Conservation (phyloP, 768 basidiomycete genomes). For the Amanita inopinata region DNA sequence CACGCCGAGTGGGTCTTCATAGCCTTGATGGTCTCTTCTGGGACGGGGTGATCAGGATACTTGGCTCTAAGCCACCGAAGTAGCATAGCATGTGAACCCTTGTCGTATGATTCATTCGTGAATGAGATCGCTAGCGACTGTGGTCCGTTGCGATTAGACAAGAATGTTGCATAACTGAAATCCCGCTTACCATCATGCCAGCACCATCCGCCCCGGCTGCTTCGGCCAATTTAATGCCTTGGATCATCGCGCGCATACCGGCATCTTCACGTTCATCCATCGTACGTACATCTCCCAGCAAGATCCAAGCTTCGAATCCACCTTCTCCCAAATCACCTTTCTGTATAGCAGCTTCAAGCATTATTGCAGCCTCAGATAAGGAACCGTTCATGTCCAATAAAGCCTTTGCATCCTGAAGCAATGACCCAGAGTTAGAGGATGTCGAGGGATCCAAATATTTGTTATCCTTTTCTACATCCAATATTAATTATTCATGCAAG, state of each 20-base stretch:
- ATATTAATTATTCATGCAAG: slow-evolving; percentile 1
- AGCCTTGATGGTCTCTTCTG: slow-evolving; percentile 46
- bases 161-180: neutral
- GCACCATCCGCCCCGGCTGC: slow-evolving; percentile 50
- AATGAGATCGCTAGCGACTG: slow-evolving; percentile 94
- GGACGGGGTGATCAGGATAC: slow-evolving; percentile 46
- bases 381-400: slow-evolving; percentile 76
- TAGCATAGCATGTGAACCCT: slow-evolving; percentile 77
- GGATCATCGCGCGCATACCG: slow-evolving; percentile 68
- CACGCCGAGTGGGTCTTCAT: slow-evolving; percentile 55
- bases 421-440: slow-evolving; percentile 26
- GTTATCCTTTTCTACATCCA: slow-evolving; percentile 54
- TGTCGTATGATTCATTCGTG: slow-evolving; percentile 88
- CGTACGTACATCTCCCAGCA: slow-evolving; percentile 81
- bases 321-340: slow-evolving; percentile 71
- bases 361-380: slow-evolving; percentile 74
- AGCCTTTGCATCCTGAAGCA: slow-evolving; percentile 65
- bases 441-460: slow-evolving; percentile 49
- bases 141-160: slow-evolving; percentile 11
- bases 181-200: slow-evolving; percentile 60
- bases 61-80: slow-evolving; percentile 74
- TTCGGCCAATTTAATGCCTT: slow-evolving; percentile 63
- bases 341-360: slow-evolving; percentile 88
- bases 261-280: slow-evolving; percentile 85
- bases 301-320: slow-evolving; percentile 85